Base-by-base conservation (phyloP, 192 early-diverging fungal genomes). In the Mortierella antarctica region DNA sequence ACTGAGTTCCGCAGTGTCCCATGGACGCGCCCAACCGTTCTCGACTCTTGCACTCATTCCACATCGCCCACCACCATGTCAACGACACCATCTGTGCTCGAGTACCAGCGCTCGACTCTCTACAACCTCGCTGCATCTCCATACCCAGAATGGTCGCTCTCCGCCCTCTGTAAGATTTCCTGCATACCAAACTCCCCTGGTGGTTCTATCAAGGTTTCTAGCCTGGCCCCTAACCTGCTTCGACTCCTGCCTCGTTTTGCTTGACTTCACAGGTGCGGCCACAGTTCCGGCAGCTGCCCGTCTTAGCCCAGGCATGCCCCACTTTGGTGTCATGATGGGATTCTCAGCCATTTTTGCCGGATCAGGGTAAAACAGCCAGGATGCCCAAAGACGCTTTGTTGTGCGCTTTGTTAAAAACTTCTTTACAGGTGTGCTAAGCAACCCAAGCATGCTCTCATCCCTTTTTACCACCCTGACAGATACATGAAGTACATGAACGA, bases 401-500 rank as follows among this genome's bases (percentile, higher is more conserved):
- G 54, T n/a, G 54, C 4, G 10, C 31, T 13, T 13, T 13, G 4
- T 56, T 51, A 51, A 51, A 15, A 51, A 2, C n/a, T 51, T 51
- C 50, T 31, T 31, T 41, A 50, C 48, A 12, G 10, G 54, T 66
- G 20, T 42, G 4, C 17, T 57, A 31, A 31, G 3, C 31, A 31
- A 31, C 3, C 31, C 41, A 4, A 50, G 41, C 31, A 54, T 15
- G 11, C 7, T 55, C 17, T 62, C 9, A 46, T 39, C 31, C 31
- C 14, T 45, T 50, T 6, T 62, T 23, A 12, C 56, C 31, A n/a
- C 0, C 18, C 17, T 12, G 48, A 14, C 40, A 80, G 77, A 15
- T 80, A 80, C 41, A 80, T 80, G 77, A 80, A 80, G 60, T 68
- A 68, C 44, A 57, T 68, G 31, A 57, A 57, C 6, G 77, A 80